Percentiles rank a stretch among this genome's conserved stretches.
These are phyloP conservation scores for Globisporangium parvum DNA, from an alignment of 352 stramenopile species.

Conservation along the genomic window DNA sequence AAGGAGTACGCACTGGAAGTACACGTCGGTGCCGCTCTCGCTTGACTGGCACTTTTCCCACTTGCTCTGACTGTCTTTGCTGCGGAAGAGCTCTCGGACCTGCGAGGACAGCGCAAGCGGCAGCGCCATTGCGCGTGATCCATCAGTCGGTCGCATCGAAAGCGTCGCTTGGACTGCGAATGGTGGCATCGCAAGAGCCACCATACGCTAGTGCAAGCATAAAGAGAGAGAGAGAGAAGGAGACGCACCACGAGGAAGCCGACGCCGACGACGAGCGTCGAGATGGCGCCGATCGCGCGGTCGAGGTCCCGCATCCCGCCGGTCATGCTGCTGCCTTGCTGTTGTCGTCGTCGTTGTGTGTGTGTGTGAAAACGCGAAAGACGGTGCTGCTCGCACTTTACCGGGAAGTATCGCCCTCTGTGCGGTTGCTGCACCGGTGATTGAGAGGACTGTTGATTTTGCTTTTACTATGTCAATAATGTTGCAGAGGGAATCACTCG, in stretches of 20 bases:
- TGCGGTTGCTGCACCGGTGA: no score
- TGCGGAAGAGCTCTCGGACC: slow-evolving; percentile 55
- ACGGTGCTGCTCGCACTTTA: no score
- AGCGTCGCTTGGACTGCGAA: not conserved
- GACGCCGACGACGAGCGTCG: slow-evolving; percentile 69
- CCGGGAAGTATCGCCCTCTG: no score
- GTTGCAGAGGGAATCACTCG: no score
- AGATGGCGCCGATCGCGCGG: slow-evolving; percentile 67
- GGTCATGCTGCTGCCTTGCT: slow-evolving; percentile 27
- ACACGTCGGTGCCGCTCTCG: slow-evolving; percentile 55
- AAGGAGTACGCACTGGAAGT: slow-evolving; percentile 50
- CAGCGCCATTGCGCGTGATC: no score
- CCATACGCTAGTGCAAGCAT: no score
- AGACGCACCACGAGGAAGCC: slow-evolving; percentile 62
- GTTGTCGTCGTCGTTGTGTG: no score
- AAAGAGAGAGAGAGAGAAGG: not conserved
- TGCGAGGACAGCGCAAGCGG: slow-evolving; percentile 8
- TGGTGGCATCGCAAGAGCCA: no score
- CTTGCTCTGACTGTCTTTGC: slow-evolving; percentile 43
- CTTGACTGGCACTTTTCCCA: slow-evolving; percentile 48
- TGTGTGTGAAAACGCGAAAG: no score
- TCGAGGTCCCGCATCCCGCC: slow-evolving; percentile 73
- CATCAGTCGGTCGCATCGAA: not conserved
- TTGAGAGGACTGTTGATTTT: no score
- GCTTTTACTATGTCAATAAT: no score